A percentile compares a stretch with the other conserved stretches of the same genome.
These are phyloP conservation scores for Fusarium brachygibbosum DNA, from an alignment of 2,329 filamentous ascomycete species.

Conservation along the genomic window DNA sequence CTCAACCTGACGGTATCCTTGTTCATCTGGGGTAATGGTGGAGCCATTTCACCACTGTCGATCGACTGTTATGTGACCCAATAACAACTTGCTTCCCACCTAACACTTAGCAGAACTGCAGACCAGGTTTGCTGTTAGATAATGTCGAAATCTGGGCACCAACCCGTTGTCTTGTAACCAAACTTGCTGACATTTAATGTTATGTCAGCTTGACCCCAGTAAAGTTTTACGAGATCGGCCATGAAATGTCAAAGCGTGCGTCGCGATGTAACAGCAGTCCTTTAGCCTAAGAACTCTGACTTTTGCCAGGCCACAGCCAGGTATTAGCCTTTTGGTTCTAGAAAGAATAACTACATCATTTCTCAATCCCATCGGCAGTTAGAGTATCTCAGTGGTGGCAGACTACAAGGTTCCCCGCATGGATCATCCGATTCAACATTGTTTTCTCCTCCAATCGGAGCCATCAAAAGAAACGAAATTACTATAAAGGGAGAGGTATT, in stretches of 20 bases:
- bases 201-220: neutral
- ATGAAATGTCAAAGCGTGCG: neutral
- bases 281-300: neutral
- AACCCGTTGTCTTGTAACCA: too few relatives aligned
- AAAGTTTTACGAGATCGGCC: neutral
- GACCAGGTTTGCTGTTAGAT: neutral
- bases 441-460: slow-evolving; percentile 4
- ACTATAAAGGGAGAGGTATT: neutral
- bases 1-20: neutral
- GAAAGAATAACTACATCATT: neutral
- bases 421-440: neutral
- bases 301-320: neutral
- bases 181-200: too few relatives aligned
- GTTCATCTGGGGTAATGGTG: neutral
- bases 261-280: neutral
- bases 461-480: neutral
- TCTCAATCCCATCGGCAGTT: neutral
- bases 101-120: fast-evolving
- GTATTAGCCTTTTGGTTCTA: neutral
- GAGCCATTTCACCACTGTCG: neutral
- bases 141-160: neutral
- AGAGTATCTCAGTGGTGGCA: neutral
- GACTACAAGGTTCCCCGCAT: neutral
- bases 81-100: neutral
- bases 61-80: neutral